Evolutionary conservation across 805 yeast species (phyloP).

Genomic region (Zygosaccharomyces rouxii): DNA sequence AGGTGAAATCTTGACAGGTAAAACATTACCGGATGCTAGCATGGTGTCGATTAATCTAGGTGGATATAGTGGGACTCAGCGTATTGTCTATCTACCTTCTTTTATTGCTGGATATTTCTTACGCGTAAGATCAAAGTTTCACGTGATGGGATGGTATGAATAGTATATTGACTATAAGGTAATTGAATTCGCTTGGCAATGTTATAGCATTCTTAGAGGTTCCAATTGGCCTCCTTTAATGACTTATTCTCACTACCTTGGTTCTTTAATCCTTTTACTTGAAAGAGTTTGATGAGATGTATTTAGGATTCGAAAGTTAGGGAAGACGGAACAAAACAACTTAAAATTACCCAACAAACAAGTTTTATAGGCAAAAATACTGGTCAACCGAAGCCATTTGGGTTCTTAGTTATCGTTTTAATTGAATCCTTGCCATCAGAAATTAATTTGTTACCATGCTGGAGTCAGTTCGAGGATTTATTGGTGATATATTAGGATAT

Average conservation of each 20-base stretch:
- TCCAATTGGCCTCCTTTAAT: not conserved
- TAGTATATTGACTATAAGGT: not conserved
- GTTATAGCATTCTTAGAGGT: not conserved
- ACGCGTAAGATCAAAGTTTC: not conserved
- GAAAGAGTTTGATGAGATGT: not conserved
- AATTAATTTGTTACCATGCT: slow-evolving; percentile 8
- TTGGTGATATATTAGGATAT: slow-evolving; percentile 12
- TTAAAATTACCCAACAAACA: not conserved
- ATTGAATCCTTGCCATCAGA: not conserved
- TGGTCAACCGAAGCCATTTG: not conserved
- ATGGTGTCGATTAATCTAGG: slow-evolving; percentile 5
- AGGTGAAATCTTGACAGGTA: slow-evolving; percentile 77
- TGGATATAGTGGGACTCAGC: not conserved
- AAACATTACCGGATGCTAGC: slow-evolving; percentile 34
- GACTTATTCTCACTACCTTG: not conserved
- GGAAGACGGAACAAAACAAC: slow-evolving; percentile 1
- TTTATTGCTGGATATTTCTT: not conserved
- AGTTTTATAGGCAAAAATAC: not conserved
- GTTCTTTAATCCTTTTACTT: too few species aligned
- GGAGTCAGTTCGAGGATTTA: slow-evolving; percentile 14
- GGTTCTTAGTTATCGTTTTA: too few species aligned
- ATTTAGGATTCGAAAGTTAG: not conserved
- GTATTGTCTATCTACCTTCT: not conserved
- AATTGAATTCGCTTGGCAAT: not conserved
- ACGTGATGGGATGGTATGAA: not conserved